Conservation (phyloP, 1,284 basidiomycete genomes). For the Ustilago sp. region DNA sequence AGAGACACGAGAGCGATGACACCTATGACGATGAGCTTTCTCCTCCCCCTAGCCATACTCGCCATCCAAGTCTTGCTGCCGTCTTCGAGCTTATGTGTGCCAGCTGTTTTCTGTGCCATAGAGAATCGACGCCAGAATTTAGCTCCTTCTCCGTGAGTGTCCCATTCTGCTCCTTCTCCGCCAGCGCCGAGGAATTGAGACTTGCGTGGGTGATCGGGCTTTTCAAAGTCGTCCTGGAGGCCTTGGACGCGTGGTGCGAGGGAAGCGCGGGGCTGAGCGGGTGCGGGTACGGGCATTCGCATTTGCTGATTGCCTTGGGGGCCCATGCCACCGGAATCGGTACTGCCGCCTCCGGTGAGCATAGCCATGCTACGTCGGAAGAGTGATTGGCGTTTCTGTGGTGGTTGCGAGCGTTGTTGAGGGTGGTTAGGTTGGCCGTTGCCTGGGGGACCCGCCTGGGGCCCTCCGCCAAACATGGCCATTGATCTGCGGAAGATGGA, state of each 20-base stretch:
- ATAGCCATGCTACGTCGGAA: slow-evolving; percentile 60
- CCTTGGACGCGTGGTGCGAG: slow-evolving; percentile 51
- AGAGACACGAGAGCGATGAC: slow-evolving; percentile 37
- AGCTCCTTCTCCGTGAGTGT: slow-evolving; percentile 57
- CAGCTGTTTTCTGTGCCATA: slow-evolving; percentile 51
- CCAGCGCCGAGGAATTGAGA: slow-evolving; percentile 58
- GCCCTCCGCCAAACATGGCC: slow-evolving; percentile 50
- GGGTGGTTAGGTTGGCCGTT: slow-evolving; percentile 11
- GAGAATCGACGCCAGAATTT: slow-evolving; percentile 64
- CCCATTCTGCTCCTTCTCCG: slow-evolving; percentile 62
- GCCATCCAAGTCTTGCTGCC: slow-evolving; percentile 43
- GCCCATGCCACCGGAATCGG: slow-evolving; percentile 7
- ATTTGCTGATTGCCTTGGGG: slow-evolving; percentile 28
- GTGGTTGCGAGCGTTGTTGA: slow-evolving; percentile 11
- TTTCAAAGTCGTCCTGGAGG: slow-evolving; percentile 51
- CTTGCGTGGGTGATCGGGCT: slow-evolving; percentile 56
- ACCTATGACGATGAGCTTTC: slow-evolving; percentile 53
- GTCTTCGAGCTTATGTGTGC: slow-evolving; percentile 42
- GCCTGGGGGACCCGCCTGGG: slow-evolving; percentile 18
- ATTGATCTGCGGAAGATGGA: slow-evolving; percentile 55
- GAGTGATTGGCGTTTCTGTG: slow-evolving; percentile 46
- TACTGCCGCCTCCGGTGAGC: slow-evolving; percentile 34
- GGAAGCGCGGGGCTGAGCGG: slow-evolving; percentile 19
- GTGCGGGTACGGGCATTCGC: slow-evolving; percentile 29
- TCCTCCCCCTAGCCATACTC: slow-evolving; percentile 30